Evolutionary conservation across 192 early-diverging fungal genomes (phyloP), one percentile per base, ranked within the genome.

Genomic region (Chytriomyces hyalinus): DNA sequence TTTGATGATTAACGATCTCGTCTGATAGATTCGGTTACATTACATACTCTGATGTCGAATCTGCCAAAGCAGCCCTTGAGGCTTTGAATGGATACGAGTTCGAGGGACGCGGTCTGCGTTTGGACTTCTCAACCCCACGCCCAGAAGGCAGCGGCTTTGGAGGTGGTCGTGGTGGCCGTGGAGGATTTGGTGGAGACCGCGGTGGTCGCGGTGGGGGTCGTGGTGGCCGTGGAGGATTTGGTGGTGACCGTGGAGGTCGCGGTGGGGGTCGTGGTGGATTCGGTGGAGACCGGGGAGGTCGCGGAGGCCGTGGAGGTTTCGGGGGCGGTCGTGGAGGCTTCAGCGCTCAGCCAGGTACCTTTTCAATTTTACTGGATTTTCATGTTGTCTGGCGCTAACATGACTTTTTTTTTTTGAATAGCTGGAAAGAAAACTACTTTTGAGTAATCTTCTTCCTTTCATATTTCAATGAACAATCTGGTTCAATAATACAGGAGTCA

Each of bases 21-120:
- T 44, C 4, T n/a, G 28, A 26, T 53, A 75, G 80, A 28, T 88
- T 88, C 71, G 84, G 78, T 51, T 88, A 87, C 81, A 76, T 88
- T 47, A 82, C 86, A 75, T 90, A 86, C 67, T 69, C 59, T n/a
- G 75, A 63, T 57, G 49, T 82, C 49, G 85, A 86, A 15, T 75
- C 77, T 15, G 87, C 88, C 63, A 83, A 66, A 22, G 80, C 85
- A 61, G 88, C 87, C 67, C 87, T 93, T 46, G 86, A 90, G 83
- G 87, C 90, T 70, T 87, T 93, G 86, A 93, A 96, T 78, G 92
- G 91, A 68, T 69, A 82, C 9, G 90, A 93, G 26, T 83, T 96
- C n/a, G 87, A 90, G 46, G 96, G 95, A 66, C 94, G 96, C 78
- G 85, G 81, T 70, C 83, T 97, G 79, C 92, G 95, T 67, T 84